Conservation (phyloP, 768 basidiomycete species). For the Tylopilus intermedius region DNA sequence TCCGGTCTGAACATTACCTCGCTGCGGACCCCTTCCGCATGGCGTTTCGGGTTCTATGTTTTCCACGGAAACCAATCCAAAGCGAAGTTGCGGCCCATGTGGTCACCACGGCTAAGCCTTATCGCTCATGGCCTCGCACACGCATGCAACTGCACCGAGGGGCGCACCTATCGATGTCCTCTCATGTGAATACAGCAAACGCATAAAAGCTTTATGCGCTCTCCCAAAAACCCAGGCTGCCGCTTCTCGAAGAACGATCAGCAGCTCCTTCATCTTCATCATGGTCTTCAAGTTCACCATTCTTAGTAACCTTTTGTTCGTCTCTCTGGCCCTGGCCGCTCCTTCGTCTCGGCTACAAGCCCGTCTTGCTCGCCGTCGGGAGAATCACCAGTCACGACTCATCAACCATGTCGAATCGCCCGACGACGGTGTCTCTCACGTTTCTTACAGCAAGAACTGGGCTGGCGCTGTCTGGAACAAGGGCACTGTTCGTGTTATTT, state of each 20-base stretch:
- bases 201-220: conserved; percentile 9
- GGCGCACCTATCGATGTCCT: not conserved
- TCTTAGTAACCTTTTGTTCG: conserved; percentile 15
- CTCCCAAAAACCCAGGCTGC: not conserved
- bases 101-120: not conserved
- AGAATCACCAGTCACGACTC: conserved; percentile 10
- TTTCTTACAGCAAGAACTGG: conserved; percentile 15
- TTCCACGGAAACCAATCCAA: not conserved
- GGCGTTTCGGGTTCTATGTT: not conserved
- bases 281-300: conserved; percentile 18
- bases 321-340: conserved; percentile 6
- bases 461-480: conserved; percentile 14
- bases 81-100: not conserved
- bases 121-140: not conserved
- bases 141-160: no score
- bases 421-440: not conserved
- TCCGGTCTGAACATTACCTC: not conserved
- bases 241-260: not conserved
- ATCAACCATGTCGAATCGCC: not conserved
- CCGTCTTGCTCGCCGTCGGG: conserved; percentile 13
- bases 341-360: conserved; percentile 13
- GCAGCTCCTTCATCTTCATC: not conserved
- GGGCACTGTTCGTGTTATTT: not conserved
- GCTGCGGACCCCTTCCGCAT: not conserved
- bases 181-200: not conserved